These are phyloP conservation scores for Linum usitatissimum DNA, from an alignment of 345 rosid species.

Conservation along the genomic window DNA sequence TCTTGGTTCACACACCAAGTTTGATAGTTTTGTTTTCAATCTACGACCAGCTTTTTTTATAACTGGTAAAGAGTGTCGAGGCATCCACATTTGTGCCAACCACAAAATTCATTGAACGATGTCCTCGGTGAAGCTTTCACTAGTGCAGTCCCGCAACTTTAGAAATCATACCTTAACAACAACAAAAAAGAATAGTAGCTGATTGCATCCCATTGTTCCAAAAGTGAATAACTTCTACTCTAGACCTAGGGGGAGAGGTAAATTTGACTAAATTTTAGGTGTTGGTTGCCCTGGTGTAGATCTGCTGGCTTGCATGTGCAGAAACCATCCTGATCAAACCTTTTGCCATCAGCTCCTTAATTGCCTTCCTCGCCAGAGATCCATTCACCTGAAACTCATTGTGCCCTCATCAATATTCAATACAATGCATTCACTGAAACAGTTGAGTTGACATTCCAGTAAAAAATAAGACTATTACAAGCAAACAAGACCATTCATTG, in stretches of 20 bases:
- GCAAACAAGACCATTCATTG: too few species aligned
- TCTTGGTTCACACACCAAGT: not conserved
- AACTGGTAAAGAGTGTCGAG: too few species aligned
- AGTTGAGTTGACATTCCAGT: too few species aligned
- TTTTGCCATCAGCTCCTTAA: slow-evolving; percentile 27
- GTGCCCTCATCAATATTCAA: not conserved
- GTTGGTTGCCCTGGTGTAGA: slow-evolving; percentile 30
- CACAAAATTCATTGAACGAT: too few species aligned
- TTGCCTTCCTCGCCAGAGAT: slow-evolving; percentile 30
- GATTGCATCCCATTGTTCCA: not conserved
- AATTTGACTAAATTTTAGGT: slow-evolving; percentile 9
- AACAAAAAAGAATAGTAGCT: not conserved
- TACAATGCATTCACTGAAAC: too few species aligned
- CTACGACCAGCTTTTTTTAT: too few species aligned
- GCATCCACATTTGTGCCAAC: too few species aligned
- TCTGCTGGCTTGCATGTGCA: slow-evolving; percentile 31
- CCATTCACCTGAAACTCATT: slow-evolving; percentile 15
- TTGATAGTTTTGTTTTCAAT: not conserved
- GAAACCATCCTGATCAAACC: slow-evolving; percentile 32
- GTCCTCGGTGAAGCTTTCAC: too few species aligned
- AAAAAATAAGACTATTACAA: too few species aligned
- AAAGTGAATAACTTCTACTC: not conserved
- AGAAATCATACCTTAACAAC: too few species aligned
- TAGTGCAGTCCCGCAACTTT: too few species aligned
- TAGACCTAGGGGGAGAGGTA: not conserved